Conservation (phyloP, 116 monocot species). For the Thalassia testudinum region DNA sequence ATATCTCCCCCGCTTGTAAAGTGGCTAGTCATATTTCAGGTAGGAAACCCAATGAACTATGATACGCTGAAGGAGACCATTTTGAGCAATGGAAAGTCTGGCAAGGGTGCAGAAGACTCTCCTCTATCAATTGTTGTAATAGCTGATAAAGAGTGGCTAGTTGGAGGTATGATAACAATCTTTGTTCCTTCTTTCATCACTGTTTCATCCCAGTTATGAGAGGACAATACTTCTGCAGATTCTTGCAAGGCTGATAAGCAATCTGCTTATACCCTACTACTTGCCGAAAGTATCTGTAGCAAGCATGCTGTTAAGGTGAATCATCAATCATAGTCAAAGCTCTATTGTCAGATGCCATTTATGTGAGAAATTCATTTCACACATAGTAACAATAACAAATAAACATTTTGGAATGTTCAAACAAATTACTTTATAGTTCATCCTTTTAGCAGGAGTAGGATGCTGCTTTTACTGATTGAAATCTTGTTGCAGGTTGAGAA, state of each 20-base stretch:
- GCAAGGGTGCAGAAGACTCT: conserved; percentile 30
- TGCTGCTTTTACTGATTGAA: too few relatives aligned
- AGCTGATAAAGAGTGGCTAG: conserved; percentile 80
- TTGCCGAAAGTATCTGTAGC: conserved; percentile 90
- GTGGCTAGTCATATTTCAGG: conserved; percentile 24
- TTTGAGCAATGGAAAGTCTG: conserved; percentile 39
- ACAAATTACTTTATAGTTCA: too few relatives aligned
- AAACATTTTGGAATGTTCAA: too few relatives aligned
- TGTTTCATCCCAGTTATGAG: not conserved
- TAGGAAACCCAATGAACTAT: conserved; percentile 86
- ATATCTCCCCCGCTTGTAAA: not conserved
- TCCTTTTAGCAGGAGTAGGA: too few relatives aligned
- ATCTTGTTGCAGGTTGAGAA: conserved; percentile 55
- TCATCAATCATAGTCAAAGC: not conserved
- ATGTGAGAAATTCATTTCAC: too few relatives aligned
- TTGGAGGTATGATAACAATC: conserved; percentile 2
- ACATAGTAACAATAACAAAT: too few relatives aligned
- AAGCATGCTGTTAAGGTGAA: conserved; percentile 76
- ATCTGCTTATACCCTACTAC: conserved; percentile 87
- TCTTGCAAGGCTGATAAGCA: conserved; percentile 77
- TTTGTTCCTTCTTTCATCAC: too few relatives aligned
- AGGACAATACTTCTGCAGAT: conserved; percentile 33
- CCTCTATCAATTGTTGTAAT: conserved; percentile 85
- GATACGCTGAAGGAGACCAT: conserved; percentile 83
- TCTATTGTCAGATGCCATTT: too few relatives aligned